Percentiles rank a stretch among this genome's conserved stretches.
These are phyloP conservation scores for Zopfochytrium polystomum DNA, from an alignment of 371 early-diverging fungal genomes.

Conservation along the genomic window DNA sequence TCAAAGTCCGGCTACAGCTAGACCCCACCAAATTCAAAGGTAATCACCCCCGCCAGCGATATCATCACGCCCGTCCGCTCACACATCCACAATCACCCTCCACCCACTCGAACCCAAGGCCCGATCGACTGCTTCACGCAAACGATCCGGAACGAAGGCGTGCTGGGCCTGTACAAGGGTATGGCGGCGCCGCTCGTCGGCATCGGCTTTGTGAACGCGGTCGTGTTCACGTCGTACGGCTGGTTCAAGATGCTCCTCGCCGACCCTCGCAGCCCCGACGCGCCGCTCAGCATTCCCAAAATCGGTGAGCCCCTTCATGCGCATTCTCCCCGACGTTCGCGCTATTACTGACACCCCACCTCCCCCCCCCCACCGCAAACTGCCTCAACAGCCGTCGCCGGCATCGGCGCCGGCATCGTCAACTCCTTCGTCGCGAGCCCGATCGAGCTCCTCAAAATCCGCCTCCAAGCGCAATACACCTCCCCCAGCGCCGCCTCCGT, in stretches of 20 bases:
- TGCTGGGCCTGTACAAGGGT: conserved; percentile 81
- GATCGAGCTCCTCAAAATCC: conserved; percentile 63
- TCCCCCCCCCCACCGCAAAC: conserved; percentile 8
- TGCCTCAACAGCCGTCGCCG: conserved; percentile 31
- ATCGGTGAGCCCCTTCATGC: conserved; percentile 89
- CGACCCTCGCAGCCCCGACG: neutral
- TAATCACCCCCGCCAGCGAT: too few species aligned
- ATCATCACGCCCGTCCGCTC: too few species aligned
- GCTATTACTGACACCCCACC: conserved; percentile 65
- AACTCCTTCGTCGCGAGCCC: conserved; percentile 91
- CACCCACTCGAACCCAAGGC: too few species aligned
- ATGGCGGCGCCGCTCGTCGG: conserved; percentile 11
- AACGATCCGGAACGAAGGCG: conserved; percentile 70
- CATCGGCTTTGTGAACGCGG: conserved; percentile 8
- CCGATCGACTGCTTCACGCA: conserved; percentile 77
- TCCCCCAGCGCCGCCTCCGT: neutral
- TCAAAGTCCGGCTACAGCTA: too few species aligned
- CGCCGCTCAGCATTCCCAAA: conserved; percentile 85
- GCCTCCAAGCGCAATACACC: conserved; percentile 87
- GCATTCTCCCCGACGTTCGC: conserved; percentile 67
- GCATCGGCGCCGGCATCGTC: conserved; percentile 75
- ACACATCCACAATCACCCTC: too few species aligned
- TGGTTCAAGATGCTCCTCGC: conserved; percentile 8
- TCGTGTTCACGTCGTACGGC: conserved; percentile 19
- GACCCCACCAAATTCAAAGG: too few species aligned